phyloP scores from a whole-genome alignment of 2,329 filamentous ascomycete genomes.

The Fusarium sp. region DNA sequence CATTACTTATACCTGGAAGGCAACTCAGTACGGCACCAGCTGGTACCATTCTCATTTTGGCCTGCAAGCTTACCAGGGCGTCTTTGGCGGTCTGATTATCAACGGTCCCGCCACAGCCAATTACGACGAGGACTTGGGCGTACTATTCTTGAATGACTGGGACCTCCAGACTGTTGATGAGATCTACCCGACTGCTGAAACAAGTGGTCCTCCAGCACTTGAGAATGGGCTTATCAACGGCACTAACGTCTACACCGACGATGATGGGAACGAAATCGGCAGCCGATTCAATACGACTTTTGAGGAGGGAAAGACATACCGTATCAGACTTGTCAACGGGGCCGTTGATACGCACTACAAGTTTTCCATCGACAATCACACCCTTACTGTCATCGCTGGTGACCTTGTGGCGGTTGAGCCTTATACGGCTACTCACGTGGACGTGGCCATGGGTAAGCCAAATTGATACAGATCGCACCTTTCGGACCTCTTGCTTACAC shows the following conservation, averaged over 20 bases:
- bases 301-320: constrained; percentile 26
- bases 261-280: constrained; percentile 4
- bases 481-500: neutral
- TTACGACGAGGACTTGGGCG: constrained; percentile 74
- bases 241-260: constrained; percentile 53
- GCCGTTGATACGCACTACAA: constrained; percentile 62
- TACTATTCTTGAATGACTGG: constrained; percentile 71
- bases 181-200: constrained; percentile 47
- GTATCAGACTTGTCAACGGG: constrained; percentile 62
- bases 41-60: constrained; percentile 73
- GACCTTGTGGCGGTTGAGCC: constrained; percentile 67
- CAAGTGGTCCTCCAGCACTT: constrained; percentile 50
- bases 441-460: constrained; percentile 54
- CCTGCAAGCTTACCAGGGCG: constrained; percentile 63
- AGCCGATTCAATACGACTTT: constrained; percentile 4
- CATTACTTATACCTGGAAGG: constrained; percentile 70
- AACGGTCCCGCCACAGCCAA: constrained; percentile 69
- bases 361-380: constrained; percentile 65
- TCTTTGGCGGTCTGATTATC: constrained; percentile 71
- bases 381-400: constrained; percentile 63
- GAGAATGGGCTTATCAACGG: constrained; percentile 62
- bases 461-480: constrained; percentile 16
- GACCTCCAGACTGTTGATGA: constrained; percentile 59
- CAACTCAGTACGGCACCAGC: constrained; percentile 69
- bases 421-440: constrained; percentile 61